A percentile compares a stretch with the other conserved stretches of the same genome.
phyloP scores from a whole-genome alignment of 345 rosid genomes.

The Salix koriyanagi region DNA sequence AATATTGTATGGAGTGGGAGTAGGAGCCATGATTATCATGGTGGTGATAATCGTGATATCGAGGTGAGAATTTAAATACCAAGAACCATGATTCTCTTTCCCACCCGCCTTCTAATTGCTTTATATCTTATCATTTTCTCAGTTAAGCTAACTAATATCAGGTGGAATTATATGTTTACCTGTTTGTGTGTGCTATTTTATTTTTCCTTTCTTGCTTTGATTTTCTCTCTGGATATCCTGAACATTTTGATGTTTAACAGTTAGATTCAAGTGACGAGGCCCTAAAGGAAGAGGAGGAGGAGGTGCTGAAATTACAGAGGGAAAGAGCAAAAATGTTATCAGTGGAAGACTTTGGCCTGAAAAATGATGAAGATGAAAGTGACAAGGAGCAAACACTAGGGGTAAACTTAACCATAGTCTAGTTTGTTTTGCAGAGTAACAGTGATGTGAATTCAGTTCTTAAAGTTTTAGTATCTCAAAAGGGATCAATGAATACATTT shows the following conservation, averaged over 20 bases:
- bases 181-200: neutral
- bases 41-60: constrained; percentile 52
- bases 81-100: neutral
- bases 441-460: neutral
- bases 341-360: constrained; percentile 71
- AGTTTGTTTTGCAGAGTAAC: constrained; percentile 10
- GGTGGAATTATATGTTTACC: neutral
- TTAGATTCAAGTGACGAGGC: constrained; percentile 74
- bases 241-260: constrained; percentile 31
- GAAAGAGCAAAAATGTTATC: constrained; percentile 46
- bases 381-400: constrained; percentile 64
- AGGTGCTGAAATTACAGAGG: constrained; percentile 44
- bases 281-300: constrained; percentile 57
- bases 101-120: neutral
- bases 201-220: neutral
- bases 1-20: constrained; percentile 49
- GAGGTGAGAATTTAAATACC: constrained; percentile 41
- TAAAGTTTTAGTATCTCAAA: neutral
- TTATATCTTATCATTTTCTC: neutral
- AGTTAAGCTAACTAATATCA: neutral
- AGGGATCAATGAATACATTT: neutral
- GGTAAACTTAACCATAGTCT: constrained; percentile 38
- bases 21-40: constrained; percentile 32
- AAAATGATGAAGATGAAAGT: constrained; percentile 49
- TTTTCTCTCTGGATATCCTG: neutral